These are phyloP conservation scores for Acephala macrosclerotiorum DNA, from an alignment of 2,329 filamentous ascomycete species.

Conservation along the genomic window DNA sequence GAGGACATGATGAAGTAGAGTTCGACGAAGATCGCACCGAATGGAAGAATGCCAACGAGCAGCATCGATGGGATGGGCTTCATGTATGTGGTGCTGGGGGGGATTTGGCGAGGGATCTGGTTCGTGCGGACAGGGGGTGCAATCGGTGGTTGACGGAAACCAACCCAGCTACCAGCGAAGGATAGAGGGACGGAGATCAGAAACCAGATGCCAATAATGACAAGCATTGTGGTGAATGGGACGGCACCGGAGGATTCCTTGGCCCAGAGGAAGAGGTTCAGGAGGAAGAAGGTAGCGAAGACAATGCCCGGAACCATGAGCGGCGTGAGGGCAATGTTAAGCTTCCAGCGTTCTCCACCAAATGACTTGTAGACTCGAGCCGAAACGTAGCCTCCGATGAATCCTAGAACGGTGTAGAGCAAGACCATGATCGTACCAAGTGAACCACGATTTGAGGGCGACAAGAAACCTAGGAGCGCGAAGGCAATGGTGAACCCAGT, in stretches of 20 bases:
- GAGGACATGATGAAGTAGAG: conserved; percentile 99
- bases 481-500: conserved; percentile 93
- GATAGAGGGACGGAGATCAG: conserved; percentile 93
- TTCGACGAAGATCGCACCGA: conserved; percentile 97
- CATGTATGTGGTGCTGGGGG: conserved; percentile 82
- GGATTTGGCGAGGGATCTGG: conserved; percentile 97
- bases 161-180: conserved; percentile 89
- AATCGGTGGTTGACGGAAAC: conserved; percentile 77
- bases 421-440: conserved; percentile 93
- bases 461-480: conserved; percentile 92
- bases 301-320: conserved; percentile 85
- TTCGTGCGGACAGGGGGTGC: conserved; percentile 91
- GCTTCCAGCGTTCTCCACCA: conserved; percentile 91
- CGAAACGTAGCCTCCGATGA: conserved; percentile 89
- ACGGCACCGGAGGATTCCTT: conserved; percentile 92
- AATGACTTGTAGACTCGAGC: conserved; percentile 94
- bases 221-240: conserved; percentile 95
- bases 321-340: conserved; percentile 89
- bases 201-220: conserved; percentile 95
- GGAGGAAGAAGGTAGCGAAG: conserved; percentile 87
- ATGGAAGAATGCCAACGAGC: conserved; percentile 89
- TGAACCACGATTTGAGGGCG: conserved; percentile 93
- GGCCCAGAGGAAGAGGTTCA: conserved; percentile 96
- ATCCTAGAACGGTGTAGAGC: conserved; percentile 91
- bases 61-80: conserved; percentile 89